Conservation (phyloP, 768 basidiomycete species). For the Lactarius akahatsu region DNA sequence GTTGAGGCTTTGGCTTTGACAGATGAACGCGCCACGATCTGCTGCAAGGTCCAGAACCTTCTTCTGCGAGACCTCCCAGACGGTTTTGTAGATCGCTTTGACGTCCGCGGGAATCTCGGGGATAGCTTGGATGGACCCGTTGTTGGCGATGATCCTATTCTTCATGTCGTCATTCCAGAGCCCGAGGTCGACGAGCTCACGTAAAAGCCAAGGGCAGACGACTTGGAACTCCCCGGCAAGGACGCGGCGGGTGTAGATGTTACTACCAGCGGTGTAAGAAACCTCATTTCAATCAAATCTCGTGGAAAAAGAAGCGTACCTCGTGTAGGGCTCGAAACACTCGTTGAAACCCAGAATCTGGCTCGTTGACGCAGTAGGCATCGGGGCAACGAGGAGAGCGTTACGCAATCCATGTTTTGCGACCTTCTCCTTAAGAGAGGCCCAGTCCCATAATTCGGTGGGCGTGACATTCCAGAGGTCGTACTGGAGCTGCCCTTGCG, state of each 20-base stretch:
- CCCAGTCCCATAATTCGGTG: constrained; percentile 92
- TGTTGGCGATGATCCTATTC: constrained; percentile 97
- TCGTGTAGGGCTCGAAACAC: constrained; percentile 98
- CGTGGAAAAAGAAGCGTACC: constrained; percentile 42
- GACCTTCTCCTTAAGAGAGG: constrained; percentile 80
- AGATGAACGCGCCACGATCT: constrained; percentile 98
- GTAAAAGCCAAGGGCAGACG: constrained; percentile 98
- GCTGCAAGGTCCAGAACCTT: constrained; percentile 96
- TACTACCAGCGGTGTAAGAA: constrained; percentile 48
- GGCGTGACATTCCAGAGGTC: constrained; percentile 95
- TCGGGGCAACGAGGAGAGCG: constrained; percentile 89
- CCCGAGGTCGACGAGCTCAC: constrained; percentile 91
- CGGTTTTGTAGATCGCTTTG: constrained; percentile 99
- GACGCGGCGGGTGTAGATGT: constrained; percentile 98
- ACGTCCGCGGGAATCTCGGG: constrained; percentile 84
- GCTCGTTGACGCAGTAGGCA: constrained; percentile 98
- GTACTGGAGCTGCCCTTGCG: constrained; percentile 84
- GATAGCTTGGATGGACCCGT: constrained; percentile 86
- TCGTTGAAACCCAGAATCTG: constrained; percentile 99
- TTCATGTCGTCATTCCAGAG: constrained; percentile 99
- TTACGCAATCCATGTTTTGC: constrained; percentile 80
- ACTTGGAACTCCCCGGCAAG: constrained; percentile 99
- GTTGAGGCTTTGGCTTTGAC: constrained; percentile 93
- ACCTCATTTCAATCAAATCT: not conserved
- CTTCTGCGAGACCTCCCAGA: constrained; percentile 99